Evolutionary conservation across 257 asterid species (phyloP), one percentile per base, ranked within the genome.

Genomic region (Agastache rugosa): DNA sequence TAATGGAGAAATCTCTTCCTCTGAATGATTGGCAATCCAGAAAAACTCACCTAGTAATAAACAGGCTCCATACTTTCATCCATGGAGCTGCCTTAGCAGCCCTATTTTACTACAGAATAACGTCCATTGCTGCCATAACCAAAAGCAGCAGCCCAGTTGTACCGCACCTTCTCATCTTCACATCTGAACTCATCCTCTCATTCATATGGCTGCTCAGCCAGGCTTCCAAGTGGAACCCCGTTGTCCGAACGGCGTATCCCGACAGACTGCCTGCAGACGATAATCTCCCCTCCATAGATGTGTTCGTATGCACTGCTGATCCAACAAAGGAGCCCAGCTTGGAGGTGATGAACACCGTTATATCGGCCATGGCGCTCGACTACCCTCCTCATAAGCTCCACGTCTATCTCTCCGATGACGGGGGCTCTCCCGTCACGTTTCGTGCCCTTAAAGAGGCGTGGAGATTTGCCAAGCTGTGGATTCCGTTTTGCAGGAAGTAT

Each of bases 291-390:
- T 47, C 80, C 4, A 53, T 88, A 2, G 97, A 90, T 9, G 91
- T 90, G 31, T 83, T 87, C 20, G 69, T 91, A 2, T 91, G 89
- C 83, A 91, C 97, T 0, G 87, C 93, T 0, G 94, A 91, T 53
- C 87, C 91, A 0, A 27, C 22, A 2, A 87, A 85, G 48, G 97
- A 91, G 76, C 97, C 97, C 0, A 68, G 77, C 10, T 42, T 85
- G 44, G 81, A 60, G 1, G 93, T 91, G 17, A 85, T 91, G 97
- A 91, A 91, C 80, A 91, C 96, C n/a, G 87, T 91, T 16, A 31
- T 91, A 37, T 91, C 97, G 6, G 93, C 91, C 7, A 67, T 88
- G 93, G 90, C 91, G 3, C 85, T 91, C 2, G 93, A 91, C 50
- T 91, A 91, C 44, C 96, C 97, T 0, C 73, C 83, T 0, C 77